Evolutionary conservation across 2,329 filamentous ascomycete genomes (phyloP), one percentile per base, ranked within the genome.

Genomic region (Ascosphaera acerosa): DNA sequence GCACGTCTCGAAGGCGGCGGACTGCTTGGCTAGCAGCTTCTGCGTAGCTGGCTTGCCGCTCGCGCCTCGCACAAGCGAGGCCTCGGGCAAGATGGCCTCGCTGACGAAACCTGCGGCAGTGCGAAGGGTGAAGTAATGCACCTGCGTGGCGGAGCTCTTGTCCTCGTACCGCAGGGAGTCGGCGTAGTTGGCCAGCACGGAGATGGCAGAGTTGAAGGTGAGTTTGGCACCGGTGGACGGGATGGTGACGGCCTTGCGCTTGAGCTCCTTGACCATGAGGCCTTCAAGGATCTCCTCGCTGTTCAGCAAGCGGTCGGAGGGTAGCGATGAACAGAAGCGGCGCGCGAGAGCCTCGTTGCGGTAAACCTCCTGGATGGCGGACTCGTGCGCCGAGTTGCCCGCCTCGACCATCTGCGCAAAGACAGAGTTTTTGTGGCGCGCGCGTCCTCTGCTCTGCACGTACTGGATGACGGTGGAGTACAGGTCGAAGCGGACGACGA

Each of bases 391-490:
- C n/a, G 57, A 55, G 22, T 91, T 91, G 5, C 62, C 64, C 1
- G 51, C 45, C 45, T 94, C 82, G 2, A 78, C 47, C 76, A 97
- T 82, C 42, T 76, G 77, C 19, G 82, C 64, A 47, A 84, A 92
- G 38, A 65, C 70, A 0, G 87, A 94, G 33, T 73, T 63, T 1
- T 54, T 50, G 42, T 80, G 75, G 23, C 87, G 66, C 9, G 87
- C 87, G 33, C 87, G 67, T 0, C 87, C 87, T 37, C 80, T 67
- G 10, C 82, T 92, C 48, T 97, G 87, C 14, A 94, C 71, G 45
- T 92, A 94, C 44, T 90, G 77, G 32, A 94, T 94, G 49, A 91
- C 70, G 0, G 84, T 92, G 7, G 64, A 61, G 50, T 81, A 91
- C 2, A 90, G 62, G 45, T 94, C 80, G 43, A 92, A 97, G 2